Percentiles rank a stretch among this genome's conserved stretches.
Evolutionary conservation across 1,284 basidiomycete genomes (phyloP).

Genomic region (Heterobasidion parviporum): DNA sequence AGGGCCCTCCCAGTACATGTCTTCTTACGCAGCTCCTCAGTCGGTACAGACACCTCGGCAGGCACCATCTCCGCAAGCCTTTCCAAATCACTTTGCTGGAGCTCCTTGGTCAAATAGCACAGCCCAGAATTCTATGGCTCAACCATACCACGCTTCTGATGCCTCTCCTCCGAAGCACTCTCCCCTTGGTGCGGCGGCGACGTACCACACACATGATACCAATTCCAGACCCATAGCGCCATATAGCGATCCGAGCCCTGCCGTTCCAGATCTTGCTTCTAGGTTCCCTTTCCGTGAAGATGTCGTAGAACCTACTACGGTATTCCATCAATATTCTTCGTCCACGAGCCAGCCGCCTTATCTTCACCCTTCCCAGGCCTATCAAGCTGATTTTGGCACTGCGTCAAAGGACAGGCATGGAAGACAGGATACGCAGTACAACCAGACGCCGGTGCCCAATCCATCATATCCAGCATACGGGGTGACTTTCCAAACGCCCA

Average conservation of each 20-base stretch:
- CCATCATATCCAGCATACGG: background rate
- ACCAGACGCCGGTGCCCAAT: background rate
- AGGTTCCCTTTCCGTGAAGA: constrained; percentile 11
- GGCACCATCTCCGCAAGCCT: background rate
- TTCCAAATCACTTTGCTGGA: background rate
- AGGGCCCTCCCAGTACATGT: background rate
- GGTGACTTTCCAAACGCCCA: background rate
- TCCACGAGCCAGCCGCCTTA: background rate
- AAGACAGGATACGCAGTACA: background rate
- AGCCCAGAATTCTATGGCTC: background rate
- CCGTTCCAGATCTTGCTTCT: constrained; percentile 9
- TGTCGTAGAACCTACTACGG: background rate
- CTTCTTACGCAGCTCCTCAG: background rate
- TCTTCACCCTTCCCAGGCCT: background rate
- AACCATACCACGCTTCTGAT: background rate
- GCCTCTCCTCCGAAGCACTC: background rate
- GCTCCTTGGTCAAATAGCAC: too few relatives aligned
- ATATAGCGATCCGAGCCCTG: constrained; percentile 1
- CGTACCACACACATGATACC: background rate
- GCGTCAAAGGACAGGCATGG: background rate
- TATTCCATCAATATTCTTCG: constrained; percentile 3
- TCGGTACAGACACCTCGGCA: background rate
- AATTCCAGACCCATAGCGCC: background rate
- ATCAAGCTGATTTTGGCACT: background rate
- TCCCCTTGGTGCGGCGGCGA: background rate